Percentiles rank a stretch among this genome's conserved stretches.
These are phyloP conservation scores for Comarum palustre DNA, from an alignment of 306 rosid genomes.

Conservation along the genomic window DNA sequence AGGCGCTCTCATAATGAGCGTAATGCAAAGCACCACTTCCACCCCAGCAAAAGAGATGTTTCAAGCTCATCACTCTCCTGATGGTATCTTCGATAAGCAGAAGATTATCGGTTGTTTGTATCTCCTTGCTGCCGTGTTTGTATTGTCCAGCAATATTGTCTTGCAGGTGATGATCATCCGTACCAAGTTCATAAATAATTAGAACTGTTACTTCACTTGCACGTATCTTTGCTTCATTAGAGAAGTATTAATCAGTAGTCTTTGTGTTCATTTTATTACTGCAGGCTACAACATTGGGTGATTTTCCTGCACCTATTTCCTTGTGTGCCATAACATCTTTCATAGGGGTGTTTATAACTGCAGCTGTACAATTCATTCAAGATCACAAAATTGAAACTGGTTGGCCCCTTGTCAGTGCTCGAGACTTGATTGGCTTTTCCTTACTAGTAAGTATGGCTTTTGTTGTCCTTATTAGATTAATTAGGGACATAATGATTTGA, in stretches of 20 bases:
- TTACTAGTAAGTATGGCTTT: constrained; percentile 44
- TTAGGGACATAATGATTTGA: not conserved
- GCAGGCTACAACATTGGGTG: constrained; percentile 62
- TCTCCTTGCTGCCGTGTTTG: constrained; percentile 56
- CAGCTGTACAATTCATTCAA: constrained; percentile 33
- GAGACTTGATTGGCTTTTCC: constrained; percentile 43
- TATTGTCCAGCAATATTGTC: constrained; percentile 57
- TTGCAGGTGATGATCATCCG: constrained; percentile 50
- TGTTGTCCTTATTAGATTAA: not conserved
- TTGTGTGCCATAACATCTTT: constrained; percentile 64
- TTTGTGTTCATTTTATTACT: not conserved
- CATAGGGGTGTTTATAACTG: constrained; percentile 55
- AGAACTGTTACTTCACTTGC: not conserved
- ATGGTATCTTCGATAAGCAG: constrained; percentile 40
- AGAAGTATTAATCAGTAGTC: not conserved
- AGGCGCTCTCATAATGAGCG: constrained; percentile 74
- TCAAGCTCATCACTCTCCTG: constrained; percentile 12
- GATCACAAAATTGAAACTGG: constrained; percentile 33
- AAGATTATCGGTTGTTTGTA: constrained; percentile 68
- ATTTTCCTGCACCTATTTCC: constrained; percentile 83
- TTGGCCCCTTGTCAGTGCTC: constrained; percentile 38
- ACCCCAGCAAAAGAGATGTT: constrained; percentile 9
- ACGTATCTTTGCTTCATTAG: not conserved
- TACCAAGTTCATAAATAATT: no score
- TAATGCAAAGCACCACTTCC: constrained; percentile 61